Percentiles rank a stretch among this genome's conserved stretches.
Conservation (phyloP, 2,329 filamentous ascomycete species). For the Colletotrichum sp. region DNA sequence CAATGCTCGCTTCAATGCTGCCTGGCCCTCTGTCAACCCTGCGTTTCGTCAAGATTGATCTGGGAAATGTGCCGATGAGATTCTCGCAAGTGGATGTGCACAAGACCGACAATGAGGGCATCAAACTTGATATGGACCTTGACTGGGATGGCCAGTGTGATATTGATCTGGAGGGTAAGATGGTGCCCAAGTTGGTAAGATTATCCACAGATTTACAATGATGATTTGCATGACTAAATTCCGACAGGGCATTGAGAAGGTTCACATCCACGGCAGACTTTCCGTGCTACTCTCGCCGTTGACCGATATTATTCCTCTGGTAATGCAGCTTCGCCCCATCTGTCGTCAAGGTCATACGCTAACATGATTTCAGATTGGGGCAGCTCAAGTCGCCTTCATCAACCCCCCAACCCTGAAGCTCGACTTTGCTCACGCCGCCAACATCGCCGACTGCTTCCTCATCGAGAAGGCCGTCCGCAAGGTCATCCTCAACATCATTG, state of each 20-base stretch:
- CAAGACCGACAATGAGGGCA: slow-evolving; percentile 45
- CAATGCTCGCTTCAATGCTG: slow-evolving; percentile 49
- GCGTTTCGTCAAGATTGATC: slow-evolving; percentile 48
- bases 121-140: slow-evolving; percentile 53
- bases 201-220: not conserved
- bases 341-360: not conserved
- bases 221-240: not conserved
- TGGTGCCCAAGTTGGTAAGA: slow-evolving; percentile 44
- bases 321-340: slow-evolving; percentile 25
- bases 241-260: slow-evolving; percentile 45
- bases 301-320: slow-evolving; percentile 48
- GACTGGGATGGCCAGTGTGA: slow-evolving; percentile 50
- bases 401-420: slow-evolving; percentile 49
- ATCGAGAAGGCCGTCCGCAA: slow-evolving; percentile 48
- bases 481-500: slow-evolving; percentile 46
- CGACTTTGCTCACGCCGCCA: slow-evolving; percentile 50
- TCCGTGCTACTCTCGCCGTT: slow-evolving; percentile 47
- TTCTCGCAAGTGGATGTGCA: slow-evolving; percentile 47
- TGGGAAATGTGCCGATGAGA: slow-evolving; percentile 43
- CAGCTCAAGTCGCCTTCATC: slow-evolving; percentile 52
- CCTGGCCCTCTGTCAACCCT: slow-evolving; percentile 46
- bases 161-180: slow-evolving; percentile 48
- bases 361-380: slow-evolving; percentile 42
- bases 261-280: slow-evolving; percentile 47
- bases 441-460: slow-evolving; percentile 44